These are phyloP conservation scores for Penicillium sp. DNA, from an alignment of 2,329 filamentous ascomycete genomes.

Conservation along the genomic window DNA sequence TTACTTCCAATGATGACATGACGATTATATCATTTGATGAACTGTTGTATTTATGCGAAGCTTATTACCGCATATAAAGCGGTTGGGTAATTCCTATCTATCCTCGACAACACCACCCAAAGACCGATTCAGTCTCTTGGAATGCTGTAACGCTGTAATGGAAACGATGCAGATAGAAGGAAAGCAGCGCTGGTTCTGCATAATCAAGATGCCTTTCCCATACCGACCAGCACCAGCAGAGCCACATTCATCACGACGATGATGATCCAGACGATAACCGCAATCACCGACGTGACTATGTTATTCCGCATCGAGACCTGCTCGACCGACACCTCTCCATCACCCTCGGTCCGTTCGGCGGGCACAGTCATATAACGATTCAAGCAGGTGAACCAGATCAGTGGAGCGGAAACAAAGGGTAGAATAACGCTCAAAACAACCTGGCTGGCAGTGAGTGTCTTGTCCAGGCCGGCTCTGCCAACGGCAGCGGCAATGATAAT, in stretches of 20 bases:
- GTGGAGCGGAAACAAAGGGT: conserved; percentile 79
- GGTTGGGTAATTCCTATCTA: background rate
- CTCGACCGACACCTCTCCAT: conserved; percentile 32
- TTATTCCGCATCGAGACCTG: conserved; percentile 71
- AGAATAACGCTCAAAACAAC: conserved; percentile 78
- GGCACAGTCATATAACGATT: conserved; percentile 78
- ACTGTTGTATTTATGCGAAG: background rate
- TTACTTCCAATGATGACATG: background rate
- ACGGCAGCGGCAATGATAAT: conserved; percentile 84
- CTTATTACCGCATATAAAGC: background rate
- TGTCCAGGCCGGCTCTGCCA: conserved; percentile 70
- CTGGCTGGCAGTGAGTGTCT: conserved; percentile 75
- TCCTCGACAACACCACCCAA: background rate
- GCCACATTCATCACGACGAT: conserved; percentile 82
- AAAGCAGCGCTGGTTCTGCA: background rate
- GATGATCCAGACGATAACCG: conserved; percentile 70
- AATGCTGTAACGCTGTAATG: background rate
- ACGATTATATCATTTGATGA: background rate
- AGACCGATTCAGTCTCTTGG: background rate
- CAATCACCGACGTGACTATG: conserved; percentile 65
- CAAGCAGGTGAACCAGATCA: conserved; percentile 84
- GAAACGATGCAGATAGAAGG: background rate
- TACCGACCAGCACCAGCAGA: conserved; percentile 66
- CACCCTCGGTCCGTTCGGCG: conserved; percentile 46
- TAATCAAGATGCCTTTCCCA: conserved; percentile 53